Conservation (phyloP, 345 rosid genomes). For the Arabis hirsuta region DNA sequence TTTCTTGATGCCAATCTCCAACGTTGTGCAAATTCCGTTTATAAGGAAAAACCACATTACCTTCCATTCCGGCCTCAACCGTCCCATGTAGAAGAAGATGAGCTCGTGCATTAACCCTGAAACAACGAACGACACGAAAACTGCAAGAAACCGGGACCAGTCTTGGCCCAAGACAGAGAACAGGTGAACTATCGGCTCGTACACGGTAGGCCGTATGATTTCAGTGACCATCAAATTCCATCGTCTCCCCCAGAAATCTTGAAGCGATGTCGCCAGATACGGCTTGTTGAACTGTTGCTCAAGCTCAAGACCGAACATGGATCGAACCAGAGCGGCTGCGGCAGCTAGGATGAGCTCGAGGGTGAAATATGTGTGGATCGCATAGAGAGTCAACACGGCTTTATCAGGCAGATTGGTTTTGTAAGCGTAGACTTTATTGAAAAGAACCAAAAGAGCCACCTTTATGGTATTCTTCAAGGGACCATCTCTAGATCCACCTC, state of each 20-base stretch:
- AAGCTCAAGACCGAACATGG: conserved; percentile 41
- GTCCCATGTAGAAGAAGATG: conserved; percentile 58
- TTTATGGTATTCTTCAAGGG: conserved; percentile 46
- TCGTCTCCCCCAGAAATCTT: conserved; percentile 78
- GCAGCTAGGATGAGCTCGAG: conserved; percentile 54
- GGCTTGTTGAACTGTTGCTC: conserved; percentile 69
- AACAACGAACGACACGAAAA: conserved; percentile 50
- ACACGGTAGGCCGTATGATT: conserved; percentile 64
- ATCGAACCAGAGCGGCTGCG: conserved; percentile 47
- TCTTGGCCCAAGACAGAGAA: conserved; percentile 37
- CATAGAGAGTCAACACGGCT: conserved; percentile 44
- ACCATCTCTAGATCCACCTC: conserved; percentile 33
- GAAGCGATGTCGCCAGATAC: conserved; percentile 64
- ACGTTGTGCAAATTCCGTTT: conserved; percentile 51
- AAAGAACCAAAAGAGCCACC: conserved; percentile 40
- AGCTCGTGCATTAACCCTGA: conserved; percentile 73
- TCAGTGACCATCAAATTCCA: conserved; percentile 70
- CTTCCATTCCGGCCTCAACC: conserved; percentile 56
- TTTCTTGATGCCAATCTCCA: conserved; percentile 53
- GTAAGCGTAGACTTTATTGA: conserved; percentile 39
- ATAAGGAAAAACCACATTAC: conserved; percentile 58
- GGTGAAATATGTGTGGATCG: conserved; percentile 48
- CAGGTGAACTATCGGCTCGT: conserved; percentile 47
- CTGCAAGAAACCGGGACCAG: conserved; percentile 52
- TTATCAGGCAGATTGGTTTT: conserved; percentile 44